Evolutionary conservation across 257 asterid species (phyloP), one percentile per base, ranked within the genome.

Genomic region (Nicotiana tomentosiformis): DNA sequence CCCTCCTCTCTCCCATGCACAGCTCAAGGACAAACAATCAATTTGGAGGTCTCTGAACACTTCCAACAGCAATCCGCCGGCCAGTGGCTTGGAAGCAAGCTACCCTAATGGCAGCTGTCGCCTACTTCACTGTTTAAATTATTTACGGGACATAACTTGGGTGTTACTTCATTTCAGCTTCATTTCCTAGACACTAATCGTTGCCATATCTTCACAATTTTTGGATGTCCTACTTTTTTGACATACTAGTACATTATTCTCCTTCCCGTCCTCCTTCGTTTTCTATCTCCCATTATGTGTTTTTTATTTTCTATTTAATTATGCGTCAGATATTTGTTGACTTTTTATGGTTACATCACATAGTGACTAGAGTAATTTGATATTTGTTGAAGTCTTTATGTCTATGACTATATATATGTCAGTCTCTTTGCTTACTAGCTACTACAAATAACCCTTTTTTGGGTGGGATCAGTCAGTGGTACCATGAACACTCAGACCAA

Each of bases 1-100:
- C 80, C 16, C 43, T 74, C 80, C 61, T 53, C 80, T 74, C 62
- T 74, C 80, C 79, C 80, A 74, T 14, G 62, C 80, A 49, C 62
- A 74, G 80, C 62, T 74, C 16, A 49, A 74, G 26, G 37, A 72
- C 51, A 49, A 74, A 74, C 80, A 74, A 74, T 23, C 35, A 74
- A 74, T 49, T 16, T 14, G 20, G 12, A 70, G 26, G 33, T 43
- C 78, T 43, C 60, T 14, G 62, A 49, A 74, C 23, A 46, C 49
- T 51, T 46, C 60, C 39, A 72, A 26, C 39, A 49, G 62, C 80
- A 74, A 74, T 20, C 80, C 26, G 8, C 26, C 26, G 26, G 26
- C 26, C 26, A 23, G 26, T 23, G 26, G 26, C 26, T 23, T 23
- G 26, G 26, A 23, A 23, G 26, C 26, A 23, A 23, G 26, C 26